Evolutionary conservation across 1,284 basidiomycete species (phyloP).

Genomic region (Pterulicium gracile): DNA sequence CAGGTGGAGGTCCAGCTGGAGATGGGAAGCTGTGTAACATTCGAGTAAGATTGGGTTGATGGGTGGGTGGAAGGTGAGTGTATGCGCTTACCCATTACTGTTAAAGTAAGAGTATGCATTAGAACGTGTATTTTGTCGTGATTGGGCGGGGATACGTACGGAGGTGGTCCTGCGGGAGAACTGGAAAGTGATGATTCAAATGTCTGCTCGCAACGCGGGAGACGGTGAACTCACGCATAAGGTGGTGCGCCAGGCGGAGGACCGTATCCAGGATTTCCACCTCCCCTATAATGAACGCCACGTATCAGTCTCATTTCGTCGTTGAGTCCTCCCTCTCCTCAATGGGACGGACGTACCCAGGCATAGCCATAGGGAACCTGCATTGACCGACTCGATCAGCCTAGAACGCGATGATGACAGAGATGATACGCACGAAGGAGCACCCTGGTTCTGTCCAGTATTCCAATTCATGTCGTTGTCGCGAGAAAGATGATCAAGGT

Average conservation of each 20-base stretch:
- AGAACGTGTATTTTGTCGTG: conserved; percentile 11
- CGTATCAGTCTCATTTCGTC: too few species aligned
- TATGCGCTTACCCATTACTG: conserved; percentile 3
- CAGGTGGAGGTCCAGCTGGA: conserved; percentile 23
- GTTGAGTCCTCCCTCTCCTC: too few species aligned
- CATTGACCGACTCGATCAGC: too few species aligned
- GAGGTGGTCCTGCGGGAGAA: conserved; percentile 11
- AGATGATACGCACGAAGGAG: too few species aligned
- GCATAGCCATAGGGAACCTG: too few species aligned
- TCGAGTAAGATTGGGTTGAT: conserved; percentile 11
- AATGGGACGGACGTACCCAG: too few species aligned
- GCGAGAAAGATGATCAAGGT: too few species aligned
- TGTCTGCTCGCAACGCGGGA: not conserved
- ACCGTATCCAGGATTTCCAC: conserved; percentile 16
- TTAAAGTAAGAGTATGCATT: not conserved
- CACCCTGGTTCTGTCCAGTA: too few species aligned
- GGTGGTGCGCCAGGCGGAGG: conserved; percentile 18
- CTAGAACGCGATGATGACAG: too few species aligned
- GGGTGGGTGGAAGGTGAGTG: conserved; percentile 7
- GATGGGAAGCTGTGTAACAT: conserved; percentile 19
- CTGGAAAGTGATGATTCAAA: conserved; percentile 2
- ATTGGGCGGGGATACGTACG: conserved; percentile 6
- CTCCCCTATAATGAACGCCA: too few species aligned
- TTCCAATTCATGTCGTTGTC: too few species aligned
- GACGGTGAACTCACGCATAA: conserved; percentile 9